phyloP scores from a whole-genome alignment of 129 eudicot genomes.

The Flaveria trinervia region DNA sequence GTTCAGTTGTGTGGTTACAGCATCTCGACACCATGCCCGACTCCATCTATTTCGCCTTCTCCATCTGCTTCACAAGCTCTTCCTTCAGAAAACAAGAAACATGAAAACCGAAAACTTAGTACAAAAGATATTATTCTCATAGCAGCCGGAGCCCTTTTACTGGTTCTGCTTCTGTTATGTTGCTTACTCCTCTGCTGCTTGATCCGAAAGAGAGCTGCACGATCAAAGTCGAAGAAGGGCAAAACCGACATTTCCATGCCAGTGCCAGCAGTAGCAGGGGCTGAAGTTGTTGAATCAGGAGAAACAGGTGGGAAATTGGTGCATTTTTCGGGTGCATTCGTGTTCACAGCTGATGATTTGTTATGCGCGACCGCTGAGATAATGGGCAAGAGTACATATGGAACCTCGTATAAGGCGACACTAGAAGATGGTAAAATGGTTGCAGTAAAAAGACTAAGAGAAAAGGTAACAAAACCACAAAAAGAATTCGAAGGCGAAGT shows the following conservation, averaged over 20 bases:
- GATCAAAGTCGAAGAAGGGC: conserved; percentile 48
- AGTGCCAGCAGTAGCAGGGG: conserved; percentile 40
- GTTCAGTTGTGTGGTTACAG: conserved; percentile 76
- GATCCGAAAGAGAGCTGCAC: conserved; percentile 64
- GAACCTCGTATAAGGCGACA: conserved; percentile 90
- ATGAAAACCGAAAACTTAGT: conserved; percentile 48
- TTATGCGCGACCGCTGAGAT: conserved; percentile 93
- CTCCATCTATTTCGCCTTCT: conserved; percentile 35
- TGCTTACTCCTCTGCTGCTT: conserved; percentile 76
- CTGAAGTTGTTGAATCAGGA: conserved; percentile 54
- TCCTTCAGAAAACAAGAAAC: conserved; percentile 15
- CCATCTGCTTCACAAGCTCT: conserved; percentile 45
- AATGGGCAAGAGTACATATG: conserved; percentile 93
- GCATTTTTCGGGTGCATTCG: conserved; percentile 83
- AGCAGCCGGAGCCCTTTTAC: conserved; percentile 68
- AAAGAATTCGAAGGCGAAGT: conserved; percentile 90
- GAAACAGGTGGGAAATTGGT: conserved; percentile 90
- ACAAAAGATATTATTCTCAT: conserved; percentile 82
- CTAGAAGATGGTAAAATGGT: conserved; percentile 89
- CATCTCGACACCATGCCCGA: conserved; percentile 54
- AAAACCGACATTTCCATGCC: conserved; percentile 48
- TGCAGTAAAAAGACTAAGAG: conserved; percentile 86
- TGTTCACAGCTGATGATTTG: conserved; percentile 93
- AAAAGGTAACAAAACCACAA: conserved; percentile 79
- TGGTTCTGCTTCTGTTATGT: conserved; percentile 60